Evolutionary conservation across 345 rosid species (phyloP).

Genomic region (Bruguiera gymnorhiza): DNA sequence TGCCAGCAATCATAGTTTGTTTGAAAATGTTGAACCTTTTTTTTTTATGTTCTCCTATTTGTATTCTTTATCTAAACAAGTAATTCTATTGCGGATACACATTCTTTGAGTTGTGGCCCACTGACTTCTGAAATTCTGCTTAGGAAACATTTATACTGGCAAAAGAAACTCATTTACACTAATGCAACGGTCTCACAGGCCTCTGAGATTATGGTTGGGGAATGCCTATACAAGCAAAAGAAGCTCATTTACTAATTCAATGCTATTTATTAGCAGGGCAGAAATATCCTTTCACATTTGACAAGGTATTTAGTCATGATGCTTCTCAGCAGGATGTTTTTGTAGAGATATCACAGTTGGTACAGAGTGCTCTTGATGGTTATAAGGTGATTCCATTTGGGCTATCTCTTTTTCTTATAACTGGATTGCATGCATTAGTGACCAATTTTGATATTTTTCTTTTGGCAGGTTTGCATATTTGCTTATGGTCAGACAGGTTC

Average conservation of each 20-base stretch:
- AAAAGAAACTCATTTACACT: too few relatives aligned
- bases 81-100: too few relatives aligned
- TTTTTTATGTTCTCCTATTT: too few relatives aligned
- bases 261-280: conserved; percentile 47
- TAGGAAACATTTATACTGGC: too few relatives aligned
- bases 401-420: too few relatives aligned
- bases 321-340: conserved; percentile 88
- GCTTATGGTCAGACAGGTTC: conserved; percentile 99
- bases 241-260: background rate
- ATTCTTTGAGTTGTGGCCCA: too few relatives aligned
- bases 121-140: too few relatives aligned
- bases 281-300: conserved; percentile 81
- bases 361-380: conserved; percentile 96
- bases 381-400: conserved; percentile 54
- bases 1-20: background rate
- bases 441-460: too few relatives aligned
- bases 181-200: background rate
- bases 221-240: background rate
- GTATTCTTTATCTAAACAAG: too few relatives aligned
- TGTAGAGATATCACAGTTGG: conserved; percentile 85
- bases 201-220: background rate
- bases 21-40: background rate
- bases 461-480: conserved; percentile 80
- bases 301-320: conserved; percentile 79
- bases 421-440: too few relatives aligned